phyloP scores from a whole-genome alignment of 140 eudicot species.

The Erigeron philadelphicus region DNA sequence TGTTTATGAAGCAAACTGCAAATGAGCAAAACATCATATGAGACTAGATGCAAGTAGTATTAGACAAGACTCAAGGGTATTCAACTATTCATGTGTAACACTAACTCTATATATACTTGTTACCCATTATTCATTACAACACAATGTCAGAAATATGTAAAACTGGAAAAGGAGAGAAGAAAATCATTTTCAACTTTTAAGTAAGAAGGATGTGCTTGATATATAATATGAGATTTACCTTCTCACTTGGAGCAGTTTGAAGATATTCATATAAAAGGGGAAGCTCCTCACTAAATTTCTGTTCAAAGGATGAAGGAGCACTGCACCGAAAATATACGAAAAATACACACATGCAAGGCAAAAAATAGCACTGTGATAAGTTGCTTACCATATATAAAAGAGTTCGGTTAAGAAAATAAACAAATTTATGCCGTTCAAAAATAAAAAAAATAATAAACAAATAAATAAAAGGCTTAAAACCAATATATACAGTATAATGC shows the following conservation, averaged over 20 bases:
- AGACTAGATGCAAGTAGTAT: background rate
- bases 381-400: background rate
- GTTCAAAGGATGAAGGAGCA: conserved; percentile 89
- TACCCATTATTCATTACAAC: too few relatives aligned
- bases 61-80: too few relatives aligned
- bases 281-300: conserved; percentile 61
- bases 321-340: conserved; percentile 28
- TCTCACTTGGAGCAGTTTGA: conserved; percentile 63
- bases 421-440: too few relatives aligned
- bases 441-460: too few relatives aligned
- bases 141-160: background rate
- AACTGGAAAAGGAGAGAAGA: background rate
- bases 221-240: conserved; percentile 34
- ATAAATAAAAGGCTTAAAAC: background rate
- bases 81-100: too few relatives aligned
- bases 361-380: background rate
- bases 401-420: conserved; percentile 2
- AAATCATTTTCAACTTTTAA: background rate
- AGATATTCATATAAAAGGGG: conserved; percentile 70
- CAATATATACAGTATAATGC: background rate
- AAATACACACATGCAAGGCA: background rate
- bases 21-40: background rate
- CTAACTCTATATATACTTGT: too few relatives aligned
- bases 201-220: conserved; percentile 6
- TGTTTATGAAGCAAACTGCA: conserved; percentile 9